Evolutionary conservation across 2,329 filamentous ascomycete genomes (phyloP).

Genomic region (Aureobasidium leucospermi): DNA sequence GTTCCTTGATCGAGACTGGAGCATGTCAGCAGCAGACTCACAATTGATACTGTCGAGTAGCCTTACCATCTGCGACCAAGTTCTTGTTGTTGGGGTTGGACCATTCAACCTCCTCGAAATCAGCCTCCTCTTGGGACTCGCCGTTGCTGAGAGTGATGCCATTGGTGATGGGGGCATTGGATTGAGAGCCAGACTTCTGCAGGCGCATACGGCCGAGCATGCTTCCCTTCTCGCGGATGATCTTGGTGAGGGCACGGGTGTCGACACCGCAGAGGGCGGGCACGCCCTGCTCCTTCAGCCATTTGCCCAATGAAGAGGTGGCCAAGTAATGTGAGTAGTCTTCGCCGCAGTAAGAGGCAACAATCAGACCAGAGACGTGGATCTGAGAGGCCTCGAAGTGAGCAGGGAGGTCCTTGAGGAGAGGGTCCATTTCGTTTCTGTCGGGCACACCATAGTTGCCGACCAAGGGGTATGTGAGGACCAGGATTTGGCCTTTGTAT

Average conservation of each 20-base stretch:
- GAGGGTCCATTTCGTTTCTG: slow-evolving; percentile 72
- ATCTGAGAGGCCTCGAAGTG: slow-evolving; percentile 91
- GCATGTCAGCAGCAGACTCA: slow-evolving; percentile 16
- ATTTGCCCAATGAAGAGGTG: slow-evolving; percentile 79
- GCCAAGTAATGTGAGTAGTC: slow-evolving; percentile 94
- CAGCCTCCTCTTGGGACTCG: slow-evolving; percentile 23
- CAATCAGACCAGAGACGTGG: slow-evolving; percentile 85
- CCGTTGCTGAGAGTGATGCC: slow-evolving; percentile 29
- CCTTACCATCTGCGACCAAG: slow-evolving; percentile 85
- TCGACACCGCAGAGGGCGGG: slow-evolving; percentile 94
- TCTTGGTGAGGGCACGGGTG: slow-evolving; percentile 87
- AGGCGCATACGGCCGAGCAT: slow-evolving; percentile 89
- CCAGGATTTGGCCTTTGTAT: slow-evolving; percentile 87
- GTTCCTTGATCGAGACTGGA: slow-evolving; percentile 79
- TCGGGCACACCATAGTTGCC: slow-evolving; percentile 97
- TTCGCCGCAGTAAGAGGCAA: slow-evolving; percentile 87
- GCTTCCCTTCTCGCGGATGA: slow-evolving; percentile 86
- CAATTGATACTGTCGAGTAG: slow-evolving; percentile 9
- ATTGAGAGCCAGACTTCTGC: slow-evolving; percentile 47
- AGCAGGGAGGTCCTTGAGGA: slow-evolving; percentile 78
- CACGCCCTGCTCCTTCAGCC: slow-evolving; percentile 92
- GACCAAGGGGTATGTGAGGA: slow-evolving; percentile 90
- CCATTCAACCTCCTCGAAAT: slow-evolving; percentile 80
- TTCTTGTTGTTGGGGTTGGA: slow-evolving; percentile 88
- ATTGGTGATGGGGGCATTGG: slow-evolving; percentile 35